Evolutionary conservation across 2,329 filamentous ascomycete species (phyloP), one percentile per base, ranked within the genome.

Genomic region (Sporothrix euskadiensis): DNA sequence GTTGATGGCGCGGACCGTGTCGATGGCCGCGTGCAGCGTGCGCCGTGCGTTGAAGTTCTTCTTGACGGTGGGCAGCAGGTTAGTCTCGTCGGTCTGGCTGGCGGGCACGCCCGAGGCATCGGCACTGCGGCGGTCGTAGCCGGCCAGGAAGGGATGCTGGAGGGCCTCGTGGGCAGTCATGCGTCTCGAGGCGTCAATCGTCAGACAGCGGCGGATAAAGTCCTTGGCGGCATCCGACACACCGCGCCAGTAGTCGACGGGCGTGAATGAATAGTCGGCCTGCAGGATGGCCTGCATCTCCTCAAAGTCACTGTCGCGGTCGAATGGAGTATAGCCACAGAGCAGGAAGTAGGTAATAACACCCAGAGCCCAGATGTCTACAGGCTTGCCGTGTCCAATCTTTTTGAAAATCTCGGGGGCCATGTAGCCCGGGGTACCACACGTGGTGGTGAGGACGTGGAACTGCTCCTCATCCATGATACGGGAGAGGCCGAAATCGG

Each of bases 391-490:
- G 81, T 99, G 96, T 35, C 96, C 96, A 8, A 92, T 94, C 86
- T 99, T 99, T 83, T 97, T 97, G 85, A 99, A 99, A 79, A 99
- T 99, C 82, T 99, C 96, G 30, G 96, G 96, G 1, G 96, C 96
- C 96, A 99, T 99, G 83, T 99, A 99, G 68, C 96, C 96, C 3
- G 96, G 96, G 1, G 96, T 99, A 74, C 96, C 96, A 81, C 96
- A 99, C 1, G 96, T 99, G 0, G 96, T 99, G 12, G 96, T 99
- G 75, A 99, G 85, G 41, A 98, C 95, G 81, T 98, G 96, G 82
- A 98, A 98, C 81, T 97, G 93, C 83, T 98, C 94, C 83, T 98
- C 96, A 80, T 99, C 96, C 95, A 99, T 98, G 83, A 99, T 98
- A 74, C 96, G 90, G 35, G 92, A 96, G 69, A 99, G 86, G 10